Base-by-base conservation (phyloP, 208 protist species). In the Trypanosoma melophagium region DNA sequence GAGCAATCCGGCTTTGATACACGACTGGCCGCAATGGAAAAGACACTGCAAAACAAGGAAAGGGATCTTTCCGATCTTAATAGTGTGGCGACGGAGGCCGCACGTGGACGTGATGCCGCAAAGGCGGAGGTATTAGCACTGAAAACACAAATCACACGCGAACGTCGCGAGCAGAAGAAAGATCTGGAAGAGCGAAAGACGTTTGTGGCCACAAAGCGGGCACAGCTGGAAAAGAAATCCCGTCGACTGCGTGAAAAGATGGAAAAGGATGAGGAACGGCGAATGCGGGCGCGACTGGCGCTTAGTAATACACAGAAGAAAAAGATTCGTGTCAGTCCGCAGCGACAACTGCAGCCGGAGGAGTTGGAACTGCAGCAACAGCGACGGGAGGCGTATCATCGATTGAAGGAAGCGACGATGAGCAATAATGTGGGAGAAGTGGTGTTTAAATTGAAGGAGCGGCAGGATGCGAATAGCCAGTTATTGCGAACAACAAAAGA, bases 331-430 rank as follows among this genome's bases (percentile, higher is more conserved):
- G 53, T 55, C 28, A 56, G 13, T 49, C 25, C 74, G 2, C 75
- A 65, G 42, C 69, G 51, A 50, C 65, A 70, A 38, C 44, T 84
- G 4, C 69, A 79, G 10, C 62, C 67, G 14, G 85, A 93, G 54
- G 88, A 95, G 35, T 14, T 90, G 38, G 81, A 93, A 67, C 72
- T 74, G 24, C 71, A 97, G 47, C 76, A 79, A 70, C 58, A 64
- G 53, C 89, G 89, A 57, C 92, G 96, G 47, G 84, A 90, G 25
- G 79, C 84, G n/a, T 98, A 98, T 82, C 76, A 89, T 17, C 86
- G 84, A 42, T 92, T 98, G 52, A 94, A 95, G 63, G 97, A 98
- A 38, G 81, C 89, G 22, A 98, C 96, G 17, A 92, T 92, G 69
- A 74, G 70, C 14, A 64, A 25, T 0, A 83, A 78, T 66, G 90